A percentile compares a stretch with the other conserved stretches of the same genome.
These are phyloP conservation scores for Fraxinus sp. DNA, from an alignment of 305 asterid species.

Conservation along the genomic window DNA sequence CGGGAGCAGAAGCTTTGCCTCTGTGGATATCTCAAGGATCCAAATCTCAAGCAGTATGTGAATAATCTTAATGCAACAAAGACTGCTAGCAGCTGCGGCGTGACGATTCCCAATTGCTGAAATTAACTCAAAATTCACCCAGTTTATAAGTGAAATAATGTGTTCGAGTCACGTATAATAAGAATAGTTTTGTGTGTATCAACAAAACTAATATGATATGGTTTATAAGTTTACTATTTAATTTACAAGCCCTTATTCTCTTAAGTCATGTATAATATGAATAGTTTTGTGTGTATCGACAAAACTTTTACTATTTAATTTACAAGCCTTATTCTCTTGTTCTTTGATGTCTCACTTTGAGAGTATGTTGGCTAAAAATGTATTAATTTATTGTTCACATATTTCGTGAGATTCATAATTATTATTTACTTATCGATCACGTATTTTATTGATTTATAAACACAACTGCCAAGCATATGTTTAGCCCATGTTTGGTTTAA, in stretches of 20 bases:
- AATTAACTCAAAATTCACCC: neutral
- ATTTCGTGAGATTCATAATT: no score
- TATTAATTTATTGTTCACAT: no score
- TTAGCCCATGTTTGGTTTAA: no score
- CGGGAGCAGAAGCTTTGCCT: slow-evolving; percentile 43
- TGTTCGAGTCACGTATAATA: neutral
- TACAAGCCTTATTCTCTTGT: no score
- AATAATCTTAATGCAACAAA: slow-evolving; percentile 40
- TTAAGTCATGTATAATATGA: no score
- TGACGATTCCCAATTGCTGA: slow-evolving; percentile 30
- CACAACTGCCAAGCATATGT: no score
- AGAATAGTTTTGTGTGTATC: neutral
- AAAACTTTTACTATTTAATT: no score
- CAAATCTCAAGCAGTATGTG: slow-evolving; percentile 28
- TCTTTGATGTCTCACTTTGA: neutral
- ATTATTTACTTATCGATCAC: no score
- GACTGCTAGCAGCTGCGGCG: slow-evolving; percentile 32
- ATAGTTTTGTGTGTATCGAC: no score
- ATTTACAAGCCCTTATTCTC: neutral
- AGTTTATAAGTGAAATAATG: neutral
- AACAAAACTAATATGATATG: neutral
- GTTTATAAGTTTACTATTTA: neutral
- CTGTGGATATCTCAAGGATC: slow-evolving; percentile 41
- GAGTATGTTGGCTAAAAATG: no score
- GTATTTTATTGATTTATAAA: no score